A percentile compares a stretch with the other conserved stretches of the same genome.
Conservation (phyloP, 139 green algal genomes). For the Diplosphaera chodatii region DNA sequence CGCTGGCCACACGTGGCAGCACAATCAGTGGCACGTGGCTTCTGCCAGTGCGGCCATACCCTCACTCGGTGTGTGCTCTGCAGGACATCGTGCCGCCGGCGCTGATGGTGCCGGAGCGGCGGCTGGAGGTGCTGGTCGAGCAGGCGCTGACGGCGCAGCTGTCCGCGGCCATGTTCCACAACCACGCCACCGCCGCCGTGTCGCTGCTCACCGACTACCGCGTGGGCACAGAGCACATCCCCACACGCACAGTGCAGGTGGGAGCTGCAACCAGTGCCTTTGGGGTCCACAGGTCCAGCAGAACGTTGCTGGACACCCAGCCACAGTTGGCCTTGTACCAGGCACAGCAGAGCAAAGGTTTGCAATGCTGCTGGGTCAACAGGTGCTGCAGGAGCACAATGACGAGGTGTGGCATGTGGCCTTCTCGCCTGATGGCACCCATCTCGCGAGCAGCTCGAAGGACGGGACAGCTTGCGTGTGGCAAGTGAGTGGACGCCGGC, state of each 20-base stretch:
- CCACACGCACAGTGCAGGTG: conserved; percentile 54
- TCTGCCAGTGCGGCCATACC: no score
- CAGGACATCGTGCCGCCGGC: conserved; percentile 42
- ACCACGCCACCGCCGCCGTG: conserved; percentile 31
- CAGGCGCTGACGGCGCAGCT: conserved; percentile 58
- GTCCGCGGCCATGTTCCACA: conserved; percentile 59
- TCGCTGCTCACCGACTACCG: conserved; percentile 69
- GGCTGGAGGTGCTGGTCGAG: conserved; percentile 68
- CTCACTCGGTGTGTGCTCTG: no score
- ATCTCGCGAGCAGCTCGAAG: conserved; percentile 75
- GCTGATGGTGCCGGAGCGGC: conserved; percentile 58
- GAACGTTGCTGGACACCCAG: no score
- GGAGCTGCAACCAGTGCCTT: no score
- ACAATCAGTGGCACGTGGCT: no score
- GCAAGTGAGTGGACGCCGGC: no score
- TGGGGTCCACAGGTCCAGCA: no score
- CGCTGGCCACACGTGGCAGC: no score
- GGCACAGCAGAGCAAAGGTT: no score
- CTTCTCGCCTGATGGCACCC: conserved; percentile 72
- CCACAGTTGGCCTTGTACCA: no score
- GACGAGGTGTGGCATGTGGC: conserved; percentile 92
- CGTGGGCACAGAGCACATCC: conserved; percentile 64
- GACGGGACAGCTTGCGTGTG: conserved; percentile 62
- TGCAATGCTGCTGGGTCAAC: no score
- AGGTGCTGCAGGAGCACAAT: conserved; percentile 65